Conservation (phyloP, 768 basidiomycete species). For the Collybiopsis confluens region DNA sequence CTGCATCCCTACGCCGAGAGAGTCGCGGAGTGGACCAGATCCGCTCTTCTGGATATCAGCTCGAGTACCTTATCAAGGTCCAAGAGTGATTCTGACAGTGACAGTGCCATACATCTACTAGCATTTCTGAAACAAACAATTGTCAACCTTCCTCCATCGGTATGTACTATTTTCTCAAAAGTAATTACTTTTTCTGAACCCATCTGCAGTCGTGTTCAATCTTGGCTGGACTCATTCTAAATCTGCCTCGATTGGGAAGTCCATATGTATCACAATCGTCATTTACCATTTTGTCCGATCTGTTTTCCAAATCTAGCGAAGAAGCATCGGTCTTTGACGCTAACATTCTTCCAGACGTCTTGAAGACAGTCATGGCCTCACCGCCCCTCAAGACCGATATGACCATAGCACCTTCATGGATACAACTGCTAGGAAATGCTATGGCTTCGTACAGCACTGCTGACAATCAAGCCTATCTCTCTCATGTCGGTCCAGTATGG, state of each 20-base stretch:
- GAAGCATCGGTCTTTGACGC: constrained; percentile 43
- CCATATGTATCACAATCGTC: constrained; percentile 86
- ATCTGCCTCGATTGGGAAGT: constrained; percentile 82
- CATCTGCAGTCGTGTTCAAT: constrained; percentile 60
- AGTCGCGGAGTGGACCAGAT: constrained; percentile 75
- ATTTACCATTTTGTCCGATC: constrained; percentile 80
- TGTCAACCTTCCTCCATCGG: constrained; percentile 58
- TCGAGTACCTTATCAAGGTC: constrained; percentile 57
- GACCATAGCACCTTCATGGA: constrained; percentile 72
- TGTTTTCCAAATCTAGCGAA: constrained; percentile 55
- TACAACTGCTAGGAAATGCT: constrained; percentile 67
- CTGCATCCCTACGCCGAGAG: constrained; percentile 84
- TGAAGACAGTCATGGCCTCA: constrained; percentile 65
- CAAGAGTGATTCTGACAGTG: constrained; percentile 56
- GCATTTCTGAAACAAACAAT: constrained; percentile 66
- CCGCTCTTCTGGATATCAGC: constrained; percentile 61
- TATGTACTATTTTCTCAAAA: constrained; percentile 34
- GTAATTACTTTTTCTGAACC: constrained; percentile 7
- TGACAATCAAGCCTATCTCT: constrained; percentile 45
- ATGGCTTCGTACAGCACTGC: constrained; percentile 60
- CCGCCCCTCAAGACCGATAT: constrained; percentile 67
- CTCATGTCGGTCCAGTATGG: constrained; percentile 65
- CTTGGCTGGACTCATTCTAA: constrained; percentile 68
- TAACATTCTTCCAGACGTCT: constrained; percentile 55
- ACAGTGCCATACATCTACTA: constrained; percentile 75